Evolutionary conservation across 2,329 filamentous ascomycete genomes (phyloP).

Genomic region (Neurospora sp.): DNA sequence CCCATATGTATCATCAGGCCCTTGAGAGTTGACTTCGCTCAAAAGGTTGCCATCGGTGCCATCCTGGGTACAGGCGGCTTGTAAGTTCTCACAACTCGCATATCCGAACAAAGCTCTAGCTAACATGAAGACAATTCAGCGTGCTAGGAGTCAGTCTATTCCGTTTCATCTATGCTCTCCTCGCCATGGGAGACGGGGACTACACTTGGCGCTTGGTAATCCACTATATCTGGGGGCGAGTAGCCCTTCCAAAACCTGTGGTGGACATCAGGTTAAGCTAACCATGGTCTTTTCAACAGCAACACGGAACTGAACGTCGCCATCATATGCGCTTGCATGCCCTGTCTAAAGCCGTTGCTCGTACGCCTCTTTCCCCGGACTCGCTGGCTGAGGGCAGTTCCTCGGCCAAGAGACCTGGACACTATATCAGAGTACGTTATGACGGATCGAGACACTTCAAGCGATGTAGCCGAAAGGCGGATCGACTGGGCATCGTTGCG

Average conservation of each 20-base stretch:
- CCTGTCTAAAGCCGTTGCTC: conserved; percentile 7
- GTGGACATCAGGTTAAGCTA: not conserved
- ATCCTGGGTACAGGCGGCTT: conserved; percentile 14
- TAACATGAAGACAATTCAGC: conserved; percentile 3
- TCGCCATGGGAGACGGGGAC: conserved; percentile 2
- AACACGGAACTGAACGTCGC: conserved; percentile 11
- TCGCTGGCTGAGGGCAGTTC: conserved; percentile 29
- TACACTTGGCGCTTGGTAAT: conserved; percentile 7
- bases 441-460: not conserved
- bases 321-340: conserved; percentile 13
- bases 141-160: conserved; percentile 13
- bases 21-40: conserved; percentile 2
- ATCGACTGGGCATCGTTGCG: not conserved
- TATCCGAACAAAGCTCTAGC: not conserved
- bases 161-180: conserved; percentile 5
- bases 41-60: conserved; percentile 9
- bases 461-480: not conserved
- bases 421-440: not conserved
- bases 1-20: conserved; percentile 11
- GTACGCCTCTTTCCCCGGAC: conserved; percentile 17
- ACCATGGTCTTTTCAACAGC: conserved; percentile 1
- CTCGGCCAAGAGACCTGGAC: not conserved
- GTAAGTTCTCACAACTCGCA: not conserved
- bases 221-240: conserved; percentile 11
- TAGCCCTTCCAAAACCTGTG: not conserved